Base-by-base conservation (phyloP, 2,329 filamentous ascomycete species). In the Thelonectria olida region DNA sequence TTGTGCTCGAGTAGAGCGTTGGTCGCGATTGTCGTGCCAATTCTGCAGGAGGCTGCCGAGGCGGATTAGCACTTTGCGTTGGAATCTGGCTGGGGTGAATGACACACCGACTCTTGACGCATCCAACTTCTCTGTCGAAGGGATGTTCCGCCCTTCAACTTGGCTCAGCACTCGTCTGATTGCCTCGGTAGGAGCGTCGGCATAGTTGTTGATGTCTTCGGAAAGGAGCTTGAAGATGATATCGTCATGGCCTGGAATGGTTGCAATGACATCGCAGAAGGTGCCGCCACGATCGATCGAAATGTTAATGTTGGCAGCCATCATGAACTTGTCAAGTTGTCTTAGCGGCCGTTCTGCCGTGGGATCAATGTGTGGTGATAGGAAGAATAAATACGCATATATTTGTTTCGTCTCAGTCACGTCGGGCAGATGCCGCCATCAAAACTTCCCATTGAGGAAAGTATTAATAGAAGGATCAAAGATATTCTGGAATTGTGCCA, bases 11-110 rank as follows among this genome's bases (percentile, higher is more conserved):
- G 78, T n/a, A 93, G 76, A 0, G 90, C 90, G 76, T 92, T 93
- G 0, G 90, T 92, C 1, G 90, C 90, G 7, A 92, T 88, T 0
- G 90, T 92, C 1, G 90, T 93, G 13, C 90, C 90, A 85, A 92
- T 92, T 8, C 90, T 84, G 71, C 92, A 92, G 55, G 86, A 89
- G 72, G 89, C 88, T 74, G 36, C 89, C 85, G 1, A 58, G 6
- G 44, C 12, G 12, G 0, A 6, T 39, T 9, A 28, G 23, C 28
- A 12, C 15, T 7, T 36, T 27, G 2, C 15, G 10, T 34, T 15
- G 12, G 5, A 15, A 5, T 6, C 1, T 2, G 25, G 36, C n/a
- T n/a, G 5, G 1, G 2, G 9, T 28, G 22, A 12, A 22, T 19
- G 9, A 44, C 56, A 49, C 62, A 73, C 76, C 73, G 27, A 78